phyloP scores from a whole-genome alignment of 164 flowering plant genomes.

The Malania oleifera region DNA sequence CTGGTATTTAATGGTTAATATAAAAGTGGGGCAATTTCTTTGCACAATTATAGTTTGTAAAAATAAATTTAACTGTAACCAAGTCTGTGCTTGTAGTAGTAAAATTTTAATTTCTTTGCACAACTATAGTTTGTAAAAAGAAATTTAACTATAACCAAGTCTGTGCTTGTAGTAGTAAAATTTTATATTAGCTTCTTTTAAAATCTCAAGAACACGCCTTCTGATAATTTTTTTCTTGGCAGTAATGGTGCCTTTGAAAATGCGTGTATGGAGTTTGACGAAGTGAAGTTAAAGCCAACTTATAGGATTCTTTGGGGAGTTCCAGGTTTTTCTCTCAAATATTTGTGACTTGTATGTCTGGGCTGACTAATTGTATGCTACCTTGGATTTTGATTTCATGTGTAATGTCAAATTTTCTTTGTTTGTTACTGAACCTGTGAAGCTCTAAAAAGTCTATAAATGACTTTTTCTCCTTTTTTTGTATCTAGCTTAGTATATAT shows the following conservation, averaged over 20 bases:
- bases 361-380: background rate
- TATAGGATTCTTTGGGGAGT: slow-evolving; percentile 92
- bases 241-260: slow-evolving; percentile 81
- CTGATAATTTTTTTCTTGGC: slow-evolving; percentile 19
- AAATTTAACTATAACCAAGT: no score
- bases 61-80: no score
- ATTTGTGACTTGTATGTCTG: background rate
- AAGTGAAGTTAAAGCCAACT: slow-evolving; percentile 81
- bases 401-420: no score
- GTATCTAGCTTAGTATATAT: no score
- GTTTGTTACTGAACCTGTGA: no score
- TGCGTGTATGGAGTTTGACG: slow-evolving; percentile 98
- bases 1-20: slow-evolving; percentile 41
- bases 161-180: no score
- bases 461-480: no score
- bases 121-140: no score
- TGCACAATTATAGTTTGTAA: background rate
- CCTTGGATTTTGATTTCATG: no score
- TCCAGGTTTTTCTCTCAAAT: slow-evolving; percentile 56
- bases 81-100: no score
- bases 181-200: slow-evolving; percentile 1
- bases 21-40: background rate
- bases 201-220: slow-evolving; percentile 7
- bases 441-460: no score
- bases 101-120: background rate